Percentiles rank a stretch among this genome's conserved stretches.
phyloP scores from a whole-genome alignment of 495 filamentous ascomycete genomes.

The Neurospora sp. region DNA sequence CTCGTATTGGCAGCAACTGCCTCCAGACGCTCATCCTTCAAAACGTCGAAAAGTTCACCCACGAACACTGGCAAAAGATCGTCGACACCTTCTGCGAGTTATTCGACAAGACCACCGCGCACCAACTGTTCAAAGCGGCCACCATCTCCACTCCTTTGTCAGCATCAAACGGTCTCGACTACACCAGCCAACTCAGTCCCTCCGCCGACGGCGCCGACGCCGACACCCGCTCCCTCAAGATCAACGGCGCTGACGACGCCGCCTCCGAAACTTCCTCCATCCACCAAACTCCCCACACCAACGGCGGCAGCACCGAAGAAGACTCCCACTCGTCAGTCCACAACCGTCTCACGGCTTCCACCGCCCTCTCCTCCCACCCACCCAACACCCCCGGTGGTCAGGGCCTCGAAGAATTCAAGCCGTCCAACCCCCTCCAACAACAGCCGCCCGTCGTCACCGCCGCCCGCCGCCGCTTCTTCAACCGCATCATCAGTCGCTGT shows the following conservation, averaged over 20 bases:
- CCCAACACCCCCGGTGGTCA: conserved; percentile 8
- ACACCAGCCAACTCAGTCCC: conserved; percentile 31
- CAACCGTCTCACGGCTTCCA: conserved; percentile 7
- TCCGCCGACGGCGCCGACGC: conserved; percentile 26
- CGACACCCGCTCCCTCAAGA: conserved; percentile 49
- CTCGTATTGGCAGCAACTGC: conserved; percentile 95
- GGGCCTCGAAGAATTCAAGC: conserved; percentile 81
- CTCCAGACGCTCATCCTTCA: conserved; percentile 92
- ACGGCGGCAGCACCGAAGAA: conserved; percentile 23
- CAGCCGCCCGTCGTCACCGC: conserved; percentile 87
- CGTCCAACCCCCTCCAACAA: conserved; percentile 60
- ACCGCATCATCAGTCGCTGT: conserved; percentile 98
- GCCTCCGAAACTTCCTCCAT: conserved; percentile 16
- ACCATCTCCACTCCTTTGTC: conserved; percentile 44
- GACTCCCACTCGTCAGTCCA: conserved; percentile 6
- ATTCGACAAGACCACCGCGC: conserved; percentile 87
- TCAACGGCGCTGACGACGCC: conserved; percentile 44
- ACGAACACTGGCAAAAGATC: conserved; percentile 85
- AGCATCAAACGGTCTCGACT: conserved; percentile 33
- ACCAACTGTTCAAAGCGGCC: conserved; percentile 84
- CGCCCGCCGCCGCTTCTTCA: conserved; percentile 92
- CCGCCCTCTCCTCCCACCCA: conserved; percentile 14
- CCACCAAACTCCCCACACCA: conserved; percentile 14
- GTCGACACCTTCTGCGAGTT: conserved; percentile 92
- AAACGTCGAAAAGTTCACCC: conserved; percentile 82